Base-by-base conservation (phyloP, 352 stramenopile species). In the Phytophthora cactorum region DNA sequence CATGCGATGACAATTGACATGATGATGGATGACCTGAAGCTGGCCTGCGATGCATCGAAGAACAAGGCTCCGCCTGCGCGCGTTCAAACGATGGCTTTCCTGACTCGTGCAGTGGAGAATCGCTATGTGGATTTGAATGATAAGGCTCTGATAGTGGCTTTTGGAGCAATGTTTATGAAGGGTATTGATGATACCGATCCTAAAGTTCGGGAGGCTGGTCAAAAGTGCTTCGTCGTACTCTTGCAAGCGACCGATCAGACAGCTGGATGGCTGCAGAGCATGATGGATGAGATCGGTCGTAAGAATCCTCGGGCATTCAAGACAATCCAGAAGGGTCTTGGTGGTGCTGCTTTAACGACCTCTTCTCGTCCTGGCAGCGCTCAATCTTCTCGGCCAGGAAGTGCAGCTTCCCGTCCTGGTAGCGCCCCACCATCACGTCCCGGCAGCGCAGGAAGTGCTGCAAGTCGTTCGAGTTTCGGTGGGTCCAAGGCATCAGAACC, bases 1-100 rank as follows among this genome's bases (percentile, higher is more conserved):
- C 82, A 95, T 57, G 79, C 82, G 1, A 81, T 96, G 86, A 75
- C 74, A n/a, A 88, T 96, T 60, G 89, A 96, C 34, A 82, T 90
- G 75, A 92, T 96, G 84, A 90, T 95, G 71, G 89, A 96, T 17
- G 89, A 96, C 34, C 71, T 96, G 25, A 91, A 90, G 52, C 45
- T 86, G 4, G 75, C 75, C 1, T 74, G 92, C 7, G 86, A 96
- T 64, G 59, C 81, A 4, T 75, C 75, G 0, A 96, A 95, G 65
- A 96, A 95, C 70, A 96, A 96, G 52, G 74, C 89, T 8, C 89
- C 89, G 1, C 78, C 86, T 57, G 84, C 89, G 1, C 85, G 89
- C 15, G 88, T 92, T 4, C 89, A 96, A 43, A 90, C 73, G 5
- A 76, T 96, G 52, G 67, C 36, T 12, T 96, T 95, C 59, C 25